Evolutionary conservation across 345 rosid species (phyloP), one percentile per base, ranked within the genome.

Genomic region (Aegle marmelos): DNA sequence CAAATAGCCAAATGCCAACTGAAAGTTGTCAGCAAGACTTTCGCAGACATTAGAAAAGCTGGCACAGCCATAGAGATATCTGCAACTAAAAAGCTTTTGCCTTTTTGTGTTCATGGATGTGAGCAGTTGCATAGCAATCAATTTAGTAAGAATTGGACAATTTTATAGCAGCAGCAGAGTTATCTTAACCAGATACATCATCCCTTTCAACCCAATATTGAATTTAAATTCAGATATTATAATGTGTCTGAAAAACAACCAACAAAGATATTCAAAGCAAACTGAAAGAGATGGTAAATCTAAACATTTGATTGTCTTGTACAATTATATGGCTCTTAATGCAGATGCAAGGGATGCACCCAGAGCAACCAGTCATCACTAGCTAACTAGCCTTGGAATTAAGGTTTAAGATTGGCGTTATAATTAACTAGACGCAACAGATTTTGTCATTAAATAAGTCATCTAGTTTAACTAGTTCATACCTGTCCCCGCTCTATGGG

Each of bases 401-500:
- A 71, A 30, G 34, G 34, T 6, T 25, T 7, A 69, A 45, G 41
- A 59, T 58, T 56, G 24, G 4, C 64, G 34, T 34, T 22, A 9
- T 11, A 37, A 25, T 25, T 57, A 8, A 37, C 33, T 31, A 9
- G 37, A 11, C 6, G 9, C 21, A 62, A 28, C 19, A n/a, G 21
- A 65, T 6, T 71, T 2, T 54, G n/a, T 45, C n/a, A 54, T 10
- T 21, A 1, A 19, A 54, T 54, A 37, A 39, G 10, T 54, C 5
- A 50, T 9, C 25, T 24, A 36, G 50, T 45, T 30, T n/a, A 24
- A 68, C 48, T 62, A 28, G 33, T 54, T 33, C 45, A 13, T 85
- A 92, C 97, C 87, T 93, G 96, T 71, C 83, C 80, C 74, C 85
- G 86, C 85, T 95, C 98, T 34, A 59, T 81, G 10, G 87, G 61